Conservation (phyloP, 225 moss, liverwort and hornwort genomes). For the Pseudisothecium myosuroides region DNA sequence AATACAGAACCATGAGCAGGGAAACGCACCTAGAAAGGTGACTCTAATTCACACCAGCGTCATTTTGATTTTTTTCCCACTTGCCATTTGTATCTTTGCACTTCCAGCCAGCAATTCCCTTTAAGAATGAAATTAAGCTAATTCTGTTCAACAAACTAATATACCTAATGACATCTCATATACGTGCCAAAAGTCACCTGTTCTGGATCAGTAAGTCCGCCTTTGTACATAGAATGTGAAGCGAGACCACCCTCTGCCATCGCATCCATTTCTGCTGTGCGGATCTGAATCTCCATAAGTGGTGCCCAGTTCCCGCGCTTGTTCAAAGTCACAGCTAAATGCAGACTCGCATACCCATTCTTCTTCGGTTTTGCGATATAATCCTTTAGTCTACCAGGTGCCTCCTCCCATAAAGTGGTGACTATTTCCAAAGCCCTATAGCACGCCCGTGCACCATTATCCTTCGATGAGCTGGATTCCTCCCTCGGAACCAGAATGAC, state of each 20-base stretch:
- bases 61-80: neutral
- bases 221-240: slow-evolving; percentile 84
- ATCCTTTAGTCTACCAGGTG: slow-evolving; percentile 69
- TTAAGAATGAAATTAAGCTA: neutral
- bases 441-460: slow-evolving; percentile 53
- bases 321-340: slow-evolving; percentile 57
- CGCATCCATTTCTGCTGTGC: slow-evolving; percentile 76
- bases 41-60: neutral
- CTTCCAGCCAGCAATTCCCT: neutral
- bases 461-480: slow-evolving; percentile 13
- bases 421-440: slow-evolving; percentile 66
- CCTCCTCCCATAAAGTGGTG: slow-evolving; percentile 53
- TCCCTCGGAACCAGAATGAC: slow-evolving; percentile 60
- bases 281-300: slow-evolving; percentile 88
- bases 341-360: slow-evolving; percentile 84
- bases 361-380: slow-evolving; percentile 75
- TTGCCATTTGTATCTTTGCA: neutral
- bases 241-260: slow-evolving; percentile 78
- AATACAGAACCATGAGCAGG: neutral
- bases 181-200: slow-evolving; percentile 28
- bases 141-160: neutral
- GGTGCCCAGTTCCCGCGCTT: slow-evolving; percentile 46
- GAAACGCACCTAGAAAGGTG: neutral
- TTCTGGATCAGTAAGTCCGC: slow-evolving; percentile 83
- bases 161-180: neutral